Percentiles rank a stretch among this genome's conserved stretches.
These are phyloP conservation scores for Naematelia encephala DNA, from an alignment of 768 basidiomycete genomes.

Conservation along the genomic window DNA sequence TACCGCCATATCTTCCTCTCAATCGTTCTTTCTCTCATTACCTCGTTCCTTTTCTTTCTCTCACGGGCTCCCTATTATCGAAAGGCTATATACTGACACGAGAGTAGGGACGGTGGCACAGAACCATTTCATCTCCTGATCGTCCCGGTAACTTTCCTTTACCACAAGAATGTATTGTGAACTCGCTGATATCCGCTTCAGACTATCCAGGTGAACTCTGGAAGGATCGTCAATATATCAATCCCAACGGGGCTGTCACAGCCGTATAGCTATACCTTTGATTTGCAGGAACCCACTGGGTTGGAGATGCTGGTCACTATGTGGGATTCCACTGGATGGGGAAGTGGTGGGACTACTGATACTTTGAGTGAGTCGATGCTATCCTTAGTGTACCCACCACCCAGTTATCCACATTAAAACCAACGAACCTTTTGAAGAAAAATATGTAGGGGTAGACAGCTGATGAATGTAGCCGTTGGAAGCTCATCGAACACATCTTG, in stretches of 20 bases:
- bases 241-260: constrained; percentile 28
- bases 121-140: constrained; percentile 34
- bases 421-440: not conserved
- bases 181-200: constrained; percentile 7
- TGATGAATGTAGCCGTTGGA: constrained; percentile 38
- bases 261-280: constrained; percentile 38
- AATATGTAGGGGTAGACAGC: not conserved
- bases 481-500: constrained; percentile 33
- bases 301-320: constrained; percentile 44
- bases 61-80: not conserved
- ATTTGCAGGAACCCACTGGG: constrained; percentile 41
- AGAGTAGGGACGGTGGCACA: constrained; percentile 28
- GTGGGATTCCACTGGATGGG: constrained; percentile 39
- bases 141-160: constrained; percentile 31
- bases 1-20: no score
- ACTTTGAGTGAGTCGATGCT: constrained; percentile 36
- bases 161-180: not conserved
- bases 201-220: constrained; percentile 23
- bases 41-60: not conserved
- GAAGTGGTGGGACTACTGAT: constrained; percentile 41
- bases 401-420: not conserved
- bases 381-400: not conserved
- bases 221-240: constrained; percentile 42
- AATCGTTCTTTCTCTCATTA: not conserved
- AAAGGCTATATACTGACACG: not conserved